Conservation (phyloP, 768 basidiomycete species). For the Tulasnella sp. region DNA sequence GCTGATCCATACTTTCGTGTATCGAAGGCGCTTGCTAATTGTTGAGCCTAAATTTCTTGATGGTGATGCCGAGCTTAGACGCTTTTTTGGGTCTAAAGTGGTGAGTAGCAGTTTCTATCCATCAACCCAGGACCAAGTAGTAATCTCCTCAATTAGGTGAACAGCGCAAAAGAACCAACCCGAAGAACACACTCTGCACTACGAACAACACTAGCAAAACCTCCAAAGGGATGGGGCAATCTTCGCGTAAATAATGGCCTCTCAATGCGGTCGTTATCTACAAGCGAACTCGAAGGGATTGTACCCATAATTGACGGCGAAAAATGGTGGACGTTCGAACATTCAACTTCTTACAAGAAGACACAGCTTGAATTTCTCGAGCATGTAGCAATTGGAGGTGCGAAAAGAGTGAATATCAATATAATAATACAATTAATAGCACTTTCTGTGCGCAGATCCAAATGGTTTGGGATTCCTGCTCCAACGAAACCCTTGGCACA, state of each 20-base stretch:
- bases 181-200: neutral
- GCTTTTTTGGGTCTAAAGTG: conserved; percentile 88
- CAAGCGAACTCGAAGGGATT: conserved; percentile 29
- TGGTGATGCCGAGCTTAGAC: conserved; percentile 77
- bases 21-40: conserved; percentile 40
- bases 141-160: conserved; percentile 16
- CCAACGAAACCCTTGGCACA: conserved; percentile 77
- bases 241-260: conserved; percentile 59
- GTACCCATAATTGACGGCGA: conserved; percentile 37
- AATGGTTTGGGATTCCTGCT: conserved; percentile 65
- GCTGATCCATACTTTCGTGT: too few species aligned
- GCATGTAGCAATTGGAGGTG: conserved; percentile 70
- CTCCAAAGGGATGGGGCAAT: conserved; percentile 32
- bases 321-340: conserved; percentile 83
- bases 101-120: conserved; percentile 30
- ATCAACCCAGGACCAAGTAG: neutral
- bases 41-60: conserved; percentile 78
- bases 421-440: neutral
- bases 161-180: conserved; percentile 4
- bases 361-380: conserved; percentile 70
- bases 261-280: conserved; percentile 42
- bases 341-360: conserved; percentile 70
- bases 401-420: too few species aligned
- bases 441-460: conserved; percentile 40
- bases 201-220: conserved; percentile 70